Percentiles rank a stretch among this genome's conserved stretches.
Evolutionary conservation across 1,284 basidiomycete genomes (phyloP).

Genomic region (Mycena sp.): DNA sequence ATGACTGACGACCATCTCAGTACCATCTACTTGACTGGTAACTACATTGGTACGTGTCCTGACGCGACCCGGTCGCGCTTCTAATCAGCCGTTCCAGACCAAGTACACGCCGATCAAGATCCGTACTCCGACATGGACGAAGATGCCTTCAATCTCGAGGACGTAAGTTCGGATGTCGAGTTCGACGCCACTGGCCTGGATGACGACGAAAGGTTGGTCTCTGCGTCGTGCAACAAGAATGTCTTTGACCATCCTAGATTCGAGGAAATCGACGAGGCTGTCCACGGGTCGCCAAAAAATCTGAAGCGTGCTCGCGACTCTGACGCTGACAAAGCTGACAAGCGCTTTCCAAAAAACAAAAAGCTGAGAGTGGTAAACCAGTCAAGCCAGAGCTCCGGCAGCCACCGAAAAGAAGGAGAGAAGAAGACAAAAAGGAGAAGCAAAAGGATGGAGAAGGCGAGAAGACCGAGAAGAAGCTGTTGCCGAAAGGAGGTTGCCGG

Average conservation of each 20-base stretch:
- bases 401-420: conserved; percentile 52
- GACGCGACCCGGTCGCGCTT: conserved; percentile 23
- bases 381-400: conserved; percentile 45
- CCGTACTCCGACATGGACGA: conserved; percentile 57
- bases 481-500: conserved; percentile 61
- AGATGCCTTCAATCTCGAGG: conserved; percentile 67
- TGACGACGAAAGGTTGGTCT: conserved; percentile 61
- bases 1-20: conserved; percentile 48
- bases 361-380: conserved; percentile 68
- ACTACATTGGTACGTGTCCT: conserved; percentile 79
- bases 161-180: conserved; percentile 83
- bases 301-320: conserved; percentile 73
- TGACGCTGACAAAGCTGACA: conserved; percentile 56
- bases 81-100: conserved; percentile 34
- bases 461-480: conserved; percentile 16
- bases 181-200: conserved; percentile 61
- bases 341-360: conserved; percentile 80
- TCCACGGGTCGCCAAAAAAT: conserved; percentile 45
- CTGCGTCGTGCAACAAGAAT: background rate
- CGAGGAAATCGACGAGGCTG: conserved; percentile 61
- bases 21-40: conserved; percentile 87
- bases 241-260: conserved; percentile 67
- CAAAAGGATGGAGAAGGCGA: conserved; percentile 15
- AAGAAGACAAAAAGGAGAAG: conserved; percentile 61
- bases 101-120: conserved; percentile 55